phyloP scores from a whole-genome alignment of 2,329 filamentous ascomycete species.

The Penicillium italicum region DNA sequence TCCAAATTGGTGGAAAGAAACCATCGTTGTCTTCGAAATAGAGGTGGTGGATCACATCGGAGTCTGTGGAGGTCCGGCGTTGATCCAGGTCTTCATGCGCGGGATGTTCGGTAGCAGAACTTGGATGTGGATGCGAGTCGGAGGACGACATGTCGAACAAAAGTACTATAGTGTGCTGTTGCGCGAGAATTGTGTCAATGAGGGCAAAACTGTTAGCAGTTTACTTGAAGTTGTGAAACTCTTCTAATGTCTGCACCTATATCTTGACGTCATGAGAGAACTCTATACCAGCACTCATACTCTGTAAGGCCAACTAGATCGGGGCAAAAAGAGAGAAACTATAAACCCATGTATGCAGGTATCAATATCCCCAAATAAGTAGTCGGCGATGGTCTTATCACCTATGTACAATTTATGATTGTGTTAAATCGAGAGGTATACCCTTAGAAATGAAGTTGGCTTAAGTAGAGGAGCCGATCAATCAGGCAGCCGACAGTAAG shows the following conservation, averaged over 20 bases:
- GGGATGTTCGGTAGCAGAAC: not conserved
- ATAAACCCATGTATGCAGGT: not conserved
- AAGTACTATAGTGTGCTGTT: not conserved
- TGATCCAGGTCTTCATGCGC: not conserved
- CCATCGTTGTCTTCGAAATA: conserved; percentile 36
- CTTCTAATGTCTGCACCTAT: not conserved
- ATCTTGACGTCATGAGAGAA: not conserved
- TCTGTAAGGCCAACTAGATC: not conserved
- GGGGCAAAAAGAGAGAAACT: not conserved
- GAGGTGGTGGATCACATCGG: conserved; percentile 31
- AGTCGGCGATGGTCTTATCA: not conserved
- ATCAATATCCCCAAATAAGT: not conserved
- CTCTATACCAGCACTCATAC: not conserved
- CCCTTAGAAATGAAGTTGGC: not conserved
- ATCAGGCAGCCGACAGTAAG: conserved; percentile 16
- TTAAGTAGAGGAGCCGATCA: not conserved
- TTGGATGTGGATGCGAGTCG: not conserved
- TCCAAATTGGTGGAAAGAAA: conserved; percentile 33
- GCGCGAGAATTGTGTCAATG: not conserved
- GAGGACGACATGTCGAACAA: not conserved
- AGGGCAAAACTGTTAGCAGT: not conserved
- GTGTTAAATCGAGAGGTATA: not conserved
- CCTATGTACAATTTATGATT: not conserved
- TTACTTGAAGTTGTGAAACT: not conserved
- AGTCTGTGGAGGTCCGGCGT: conserved; percentile 9